These are phyloP conservation scores for Epichloe sylvatica DNA, from an alignment of 2,329 filamentous ascomycete species.

Conservation along the genomic window DNA sequence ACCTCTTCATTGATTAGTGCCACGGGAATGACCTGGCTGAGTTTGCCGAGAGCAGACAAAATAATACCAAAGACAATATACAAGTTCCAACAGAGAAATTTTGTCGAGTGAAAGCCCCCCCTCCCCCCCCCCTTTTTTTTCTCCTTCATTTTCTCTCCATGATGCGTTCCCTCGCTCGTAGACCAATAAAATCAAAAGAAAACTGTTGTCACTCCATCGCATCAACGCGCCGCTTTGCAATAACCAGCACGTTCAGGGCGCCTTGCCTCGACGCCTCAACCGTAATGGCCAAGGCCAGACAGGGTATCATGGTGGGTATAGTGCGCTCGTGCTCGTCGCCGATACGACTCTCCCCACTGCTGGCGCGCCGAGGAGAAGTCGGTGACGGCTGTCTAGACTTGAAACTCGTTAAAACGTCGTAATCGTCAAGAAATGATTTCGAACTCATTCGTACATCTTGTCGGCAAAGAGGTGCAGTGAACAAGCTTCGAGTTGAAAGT, in stretches of 20 bases:
- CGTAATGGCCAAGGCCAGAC: conserved; percentile 21
- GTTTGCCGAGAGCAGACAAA: neutral
- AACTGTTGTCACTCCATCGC: neutral
- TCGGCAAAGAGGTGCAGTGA: conserved; percentile 5
- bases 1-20: neutral
- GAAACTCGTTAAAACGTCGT: conserved; percentile 32
- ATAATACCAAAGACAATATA: neutral
- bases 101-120: neutral
- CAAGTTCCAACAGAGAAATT: neutral
- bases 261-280: conserved; percentile 3
- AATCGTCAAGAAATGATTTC: conserved; percentile 26
- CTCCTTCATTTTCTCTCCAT: neutral
- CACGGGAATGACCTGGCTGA: neutral
- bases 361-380: conserved; percentile 18
- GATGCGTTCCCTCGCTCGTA: neutral
- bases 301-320: conserved; percentile 29
- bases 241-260: neutral
- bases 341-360: conserved; percentile 20
- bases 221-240: conserved; percentile 2
- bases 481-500: conserved; percentile 11
- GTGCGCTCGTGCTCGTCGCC: conserved; percentile 23
- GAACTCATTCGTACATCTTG: conserved; percentile 5
- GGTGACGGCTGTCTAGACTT: conserved; percentile 31
- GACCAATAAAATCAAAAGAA: neutral
- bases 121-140: neutral